A percentile compares a stretch with the other conserved stretches of the same genome.
Conservation (phyloP, 2,329 filamentous ascomycete genomes). For the Hypoxylon sp. region DNA sequence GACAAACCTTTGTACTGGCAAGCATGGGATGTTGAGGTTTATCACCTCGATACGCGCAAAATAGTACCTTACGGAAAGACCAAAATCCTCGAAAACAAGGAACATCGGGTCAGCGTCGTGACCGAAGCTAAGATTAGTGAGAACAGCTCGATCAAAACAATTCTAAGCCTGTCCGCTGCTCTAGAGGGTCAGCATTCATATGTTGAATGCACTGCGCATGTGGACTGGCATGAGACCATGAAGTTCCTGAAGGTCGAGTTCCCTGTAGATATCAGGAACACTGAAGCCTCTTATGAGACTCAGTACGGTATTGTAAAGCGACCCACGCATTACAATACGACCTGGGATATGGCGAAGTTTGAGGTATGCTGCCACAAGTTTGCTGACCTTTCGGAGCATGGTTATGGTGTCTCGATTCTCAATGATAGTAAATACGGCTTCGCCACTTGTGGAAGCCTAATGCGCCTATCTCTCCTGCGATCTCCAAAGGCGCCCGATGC, state of each 20-base stretch:
- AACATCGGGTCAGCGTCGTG: conserved; percentile 83
- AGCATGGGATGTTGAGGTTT: conserved; percentile 98
- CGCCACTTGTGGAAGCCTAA: conserved; percentile 87
- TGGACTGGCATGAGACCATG: conserved; percentile 98
- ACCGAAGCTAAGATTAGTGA: conserved; percentile 91
- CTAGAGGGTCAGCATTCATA: conserved; percentile 75
- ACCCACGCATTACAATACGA: conserved; percentile 98
- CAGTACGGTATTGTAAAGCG: conserved; percentile 91
- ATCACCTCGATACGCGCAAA: conserved; percentile 87
- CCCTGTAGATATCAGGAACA: conserved; percentile 90
- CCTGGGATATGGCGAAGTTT: conserved; percentile 98
- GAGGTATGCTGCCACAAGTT: conserved; percentile 97
- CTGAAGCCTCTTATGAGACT: conserved; percentile 94
- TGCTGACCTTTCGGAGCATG: conserved; percentile 89
- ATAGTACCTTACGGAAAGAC: conserved; percentile 79
- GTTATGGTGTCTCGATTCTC: conserved; percentile 91
- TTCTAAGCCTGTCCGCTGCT: conserved; percentile 82
- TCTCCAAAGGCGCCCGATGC: conserved; percentile 93
- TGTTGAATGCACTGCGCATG: conserved; percentile 84
- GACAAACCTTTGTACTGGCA: conserved; percentile 99
- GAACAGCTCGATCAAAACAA: conserved; percentile 87
- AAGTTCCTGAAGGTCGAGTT: conserved; percentile 99
- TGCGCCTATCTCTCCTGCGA: conserved; percentile 89
- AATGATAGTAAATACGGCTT: conserved; percentile 98
- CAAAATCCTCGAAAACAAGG: conserved; percentile 77